Evolutionary conservation across 208 protist species (phyloP).

Genomic region (Pavlovales sp.): DNA sequence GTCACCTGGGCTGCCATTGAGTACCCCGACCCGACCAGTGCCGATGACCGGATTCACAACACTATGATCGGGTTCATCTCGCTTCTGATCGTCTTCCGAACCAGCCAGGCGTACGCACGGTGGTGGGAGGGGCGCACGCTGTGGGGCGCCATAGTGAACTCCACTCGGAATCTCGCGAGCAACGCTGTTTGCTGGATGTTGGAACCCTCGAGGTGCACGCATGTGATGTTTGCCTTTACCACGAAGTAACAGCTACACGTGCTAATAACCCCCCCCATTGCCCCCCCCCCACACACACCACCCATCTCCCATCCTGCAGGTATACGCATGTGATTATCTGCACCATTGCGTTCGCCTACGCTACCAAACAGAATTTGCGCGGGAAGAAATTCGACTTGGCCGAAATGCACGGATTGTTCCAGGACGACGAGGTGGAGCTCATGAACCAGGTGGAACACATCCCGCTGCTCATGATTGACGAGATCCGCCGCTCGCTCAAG

Average conservation of each 20-base stretch:
- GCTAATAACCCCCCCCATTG: too few relatives aligned
- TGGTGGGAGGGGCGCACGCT: constrained; percentile 35
- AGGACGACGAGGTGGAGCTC: not conserved
- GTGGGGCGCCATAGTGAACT: constrained; percentile 12
- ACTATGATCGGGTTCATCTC: not conserved
- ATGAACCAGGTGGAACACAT: not conserved
- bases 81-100: constrained; percentile 30
- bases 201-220: too few relatives aligned
- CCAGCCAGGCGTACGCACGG: not conserved
- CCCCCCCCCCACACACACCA: too few relatives aligned
- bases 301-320: too few relatives aligned
- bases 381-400: not conserved
- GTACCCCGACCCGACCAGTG: not conserved
- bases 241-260: too few relatives aligned
- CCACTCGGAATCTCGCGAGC: not conserved
- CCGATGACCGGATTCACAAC: not conserved
- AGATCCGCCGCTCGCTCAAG: not conserved
- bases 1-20: not conserved
- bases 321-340: too few relatives aligned
- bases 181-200: not conserved
- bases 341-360: not conserved
- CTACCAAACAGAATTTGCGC: not conserved
- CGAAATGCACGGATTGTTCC: not conserved
- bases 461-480: constrained; percentile 6
- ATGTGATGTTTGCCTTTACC: too few relatives aligned